Evolutionary conservation across 2,329 filamentous ascomycete species (phyloP).

Genomic region (Penicillium sp.): DNA sequence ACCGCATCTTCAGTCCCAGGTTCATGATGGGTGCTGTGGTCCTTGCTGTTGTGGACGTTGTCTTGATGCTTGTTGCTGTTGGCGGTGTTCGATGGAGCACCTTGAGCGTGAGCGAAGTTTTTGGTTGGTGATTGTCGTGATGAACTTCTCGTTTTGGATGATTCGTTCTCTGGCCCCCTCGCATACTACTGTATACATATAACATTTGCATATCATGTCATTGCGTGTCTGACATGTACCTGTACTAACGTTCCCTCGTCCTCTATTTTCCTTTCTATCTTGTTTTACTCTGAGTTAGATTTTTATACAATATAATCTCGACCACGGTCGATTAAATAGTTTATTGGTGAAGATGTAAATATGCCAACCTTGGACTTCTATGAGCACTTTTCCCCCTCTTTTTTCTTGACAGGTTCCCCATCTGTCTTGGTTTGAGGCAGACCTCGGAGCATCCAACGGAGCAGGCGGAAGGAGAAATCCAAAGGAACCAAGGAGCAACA

Average conservation of each 20-base stretch:
- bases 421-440: no score
- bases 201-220: neutral
- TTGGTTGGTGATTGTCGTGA: constrained; percentile 65
- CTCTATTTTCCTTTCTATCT: neutral
- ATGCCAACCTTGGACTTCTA: no score
- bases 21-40: constrained; percentile 80
- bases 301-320: neutral
- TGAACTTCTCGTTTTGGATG: neutral
- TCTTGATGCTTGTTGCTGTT: constrained; percentile 70
- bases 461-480: no score
- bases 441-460: no score
- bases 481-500: no score
- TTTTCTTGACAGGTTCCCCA: no score
- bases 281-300: neutral
- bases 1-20: constrained; percentile 85
- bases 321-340: neutral
- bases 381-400: no score
- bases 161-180: neutral
- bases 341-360: neutral
- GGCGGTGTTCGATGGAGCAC: constrained; percentile 74
- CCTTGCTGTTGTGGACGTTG: constrained; percentile 74
- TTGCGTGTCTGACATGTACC: neutral
- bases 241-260: neutral
- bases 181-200: neutral
- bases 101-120: constrained; percentile 78